These are phyloP conservation scores for Persicaria tinctoria DNA, from an alignment of 148 eudicot species.

Conservation along the genomic window DNA sequence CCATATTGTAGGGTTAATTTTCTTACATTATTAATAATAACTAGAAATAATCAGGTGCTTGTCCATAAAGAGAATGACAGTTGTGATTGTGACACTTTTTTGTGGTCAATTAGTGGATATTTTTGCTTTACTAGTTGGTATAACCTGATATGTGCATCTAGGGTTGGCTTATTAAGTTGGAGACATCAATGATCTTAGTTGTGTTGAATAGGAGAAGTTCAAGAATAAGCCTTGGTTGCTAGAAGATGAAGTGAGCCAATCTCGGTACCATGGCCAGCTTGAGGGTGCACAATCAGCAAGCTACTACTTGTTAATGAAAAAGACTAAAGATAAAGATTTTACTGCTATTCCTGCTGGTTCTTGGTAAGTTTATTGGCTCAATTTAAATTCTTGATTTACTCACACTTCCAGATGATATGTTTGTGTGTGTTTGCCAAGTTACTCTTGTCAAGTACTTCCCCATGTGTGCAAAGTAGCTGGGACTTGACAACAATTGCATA, in stretches of 20 bases:
- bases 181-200: background rate
- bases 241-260: constrained; percentile 90
- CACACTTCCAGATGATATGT: background rate
- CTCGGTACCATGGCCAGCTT: constrained; percentile 70
- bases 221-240: constrained; percentile 95
- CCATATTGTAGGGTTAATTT: background rate
- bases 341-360: constrained; percentile 93
- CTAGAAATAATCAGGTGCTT: background rate
- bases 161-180: background rate
- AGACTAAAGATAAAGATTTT: constrained; percentile 88
- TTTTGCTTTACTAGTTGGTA: background rate
- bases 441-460: background rate
- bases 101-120: background rate
- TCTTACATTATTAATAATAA: background rate
- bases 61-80: background rate
- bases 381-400: background rate
- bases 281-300: constrained; percentile 83
- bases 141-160: background rate
- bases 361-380: constrained; percentile 40
- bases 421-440: background rate
- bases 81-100: background rate
- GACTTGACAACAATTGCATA: background rate
- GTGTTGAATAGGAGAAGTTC: constrained; percentile 55
- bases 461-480: background rate
- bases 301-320: constrained; percentile 79